phyloP scores from a whole-genome alignment of 768 basidiomycete genomes.

The Favolaschia claudopus region DNA sequence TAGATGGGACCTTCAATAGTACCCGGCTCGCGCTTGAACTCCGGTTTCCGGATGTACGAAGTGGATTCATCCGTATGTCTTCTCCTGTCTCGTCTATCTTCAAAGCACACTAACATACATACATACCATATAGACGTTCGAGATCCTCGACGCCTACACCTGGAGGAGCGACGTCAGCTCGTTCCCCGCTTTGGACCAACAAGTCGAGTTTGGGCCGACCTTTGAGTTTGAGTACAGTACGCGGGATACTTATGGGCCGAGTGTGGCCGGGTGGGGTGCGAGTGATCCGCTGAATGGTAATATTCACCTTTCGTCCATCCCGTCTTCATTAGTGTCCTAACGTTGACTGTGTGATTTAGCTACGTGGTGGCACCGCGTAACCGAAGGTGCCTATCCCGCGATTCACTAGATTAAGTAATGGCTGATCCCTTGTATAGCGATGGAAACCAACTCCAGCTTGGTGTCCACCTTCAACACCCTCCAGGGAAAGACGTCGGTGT shows the following conservation, averaged over 20 bases:
- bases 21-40: constrained; percentile 74
- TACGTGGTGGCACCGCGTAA: constrained; percentile 85
- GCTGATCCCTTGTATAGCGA: constrained; percentile 46
- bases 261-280: constrained; percentile 62
- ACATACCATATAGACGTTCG: constrained; percentile 63
- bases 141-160: constrained; percentile 82
- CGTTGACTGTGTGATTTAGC: no score
- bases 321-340: no score
- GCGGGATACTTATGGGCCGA: constrained; percentile 68
- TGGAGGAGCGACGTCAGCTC: constrained; percentile 71
- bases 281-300: constrained; percentile 78
- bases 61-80: constrained; percentile 68
- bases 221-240: constrained; percentile 75
- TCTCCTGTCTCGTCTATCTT: neutral
- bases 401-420: neutral
- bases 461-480: constrained; percentile 68
- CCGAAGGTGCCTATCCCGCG: constrained; percentile 46
- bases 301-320: no score
- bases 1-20: constrained; percentile 77
- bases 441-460: constrained; percentile 55
- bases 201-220: constrained; percentile 64
- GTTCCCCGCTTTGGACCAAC: constrained; percentile 65
- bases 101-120: neutral
- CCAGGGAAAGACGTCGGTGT: constrained; percentile 75
- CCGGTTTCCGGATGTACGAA: constrained; percentile 78